These are phyloP conservation scores for Chlamydomonas sp. DNA, from an alignment of 139 green algal genomes.

Conservation along the genomic window DNA sequence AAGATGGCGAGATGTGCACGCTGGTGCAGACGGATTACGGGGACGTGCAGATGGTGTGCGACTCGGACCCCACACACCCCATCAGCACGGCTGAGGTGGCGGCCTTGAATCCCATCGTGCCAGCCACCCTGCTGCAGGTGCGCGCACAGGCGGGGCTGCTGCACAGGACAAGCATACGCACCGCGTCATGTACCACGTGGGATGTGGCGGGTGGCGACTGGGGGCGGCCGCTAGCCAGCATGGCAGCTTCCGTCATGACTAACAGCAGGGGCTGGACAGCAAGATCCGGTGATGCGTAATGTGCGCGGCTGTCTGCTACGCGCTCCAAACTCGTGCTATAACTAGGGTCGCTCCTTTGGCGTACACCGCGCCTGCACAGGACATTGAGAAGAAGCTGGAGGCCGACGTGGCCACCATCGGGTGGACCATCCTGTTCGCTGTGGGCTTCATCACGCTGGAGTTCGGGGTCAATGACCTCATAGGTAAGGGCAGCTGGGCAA, in stretches of 20 bases:
- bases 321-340: too few relatives aligned
- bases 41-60: conserved; percentile 27
- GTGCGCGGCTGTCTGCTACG: too few relatives aligned
- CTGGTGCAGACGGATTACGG: conserved; percentile 2
- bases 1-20: conserved; percentile 14
- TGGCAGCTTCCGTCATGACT: too few relatives aligned
- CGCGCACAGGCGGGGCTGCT: too few relatives aligned
- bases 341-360: too few relatives aligned
- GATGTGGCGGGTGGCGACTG: too few relatives aligned
- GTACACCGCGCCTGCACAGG: neutral
- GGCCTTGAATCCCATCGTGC: neutral
- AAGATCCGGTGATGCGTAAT: too few relatives aligned
- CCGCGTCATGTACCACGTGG: too few relatives aligned
- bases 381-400: conserved; percentile 23
- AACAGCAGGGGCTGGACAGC: too few relatives aligned
- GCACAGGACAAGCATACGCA: too few relatives aligned
- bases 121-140: conserved; percentile 6
- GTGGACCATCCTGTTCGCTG: conserved; percentile 14
- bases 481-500: too few relatives aligned
- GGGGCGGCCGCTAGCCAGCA: too few relatives aligned
- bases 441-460: conserved; percentile 30
- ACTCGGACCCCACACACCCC: conserved; percentile 20
- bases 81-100: conserved; percentile 6
- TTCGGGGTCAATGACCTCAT: conserved; percentile 32
- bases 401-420: neutral